These are phyloP conservation scores for Bipolaris zeicola DNA, from an alignment of 2,329 filamentous ascomycete genomes.

Conservation along the genomic window DNA sequence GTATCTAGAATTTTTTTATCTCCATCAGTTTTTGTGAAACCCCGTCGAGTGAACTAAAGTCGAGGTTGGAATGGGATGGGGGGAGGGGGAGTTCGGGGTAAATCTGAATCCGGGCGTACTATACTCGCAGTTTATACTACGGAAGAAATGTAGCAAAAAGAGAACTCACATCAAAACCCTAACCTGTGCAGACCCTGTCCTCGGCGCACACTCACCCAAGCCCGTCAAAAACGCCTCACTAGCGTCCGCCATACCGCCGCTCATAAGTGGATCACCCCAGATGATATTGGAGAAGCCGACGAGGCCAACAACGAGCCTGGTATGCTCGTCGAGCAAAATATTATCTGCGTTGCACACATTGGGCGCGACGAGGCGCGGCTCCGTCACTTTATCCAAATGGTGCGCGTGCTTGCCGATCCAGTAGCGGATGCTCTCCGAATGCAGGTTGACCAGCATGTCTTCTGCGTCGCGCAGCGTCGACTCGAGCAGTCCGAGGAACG, in stretches of 20 bases:
- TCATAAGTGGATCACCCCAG: slow-evolving; percentile 63
- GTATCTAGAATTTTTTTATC: slow-evolving; percentile 44
- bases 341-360: slow-evolving; percentile 57
- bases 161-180: slow-evolving; percentile 52
- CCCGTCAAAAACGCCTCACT: slow-evolving; percentile 52
- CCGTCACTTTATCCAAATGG: slow-evolving; percentile 57
- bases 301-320: slow-evolving; percentile 56
- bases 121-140: neutral
- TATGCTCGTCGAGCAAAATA: slow-evolving; percentile 57
- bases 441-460: slow-evolving; percentile 62
- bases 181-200: slow-evolving; percentile 38
- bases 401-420: slow-evolving; percentile 53
- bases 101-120: too few species aligned
- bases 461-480: slow-evolving; percentile 62
- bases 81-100: too few species aligned
- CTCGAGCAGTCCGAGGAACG: slow-evolving; percentile 60
- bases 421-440: slow-evolving; percentile 61
- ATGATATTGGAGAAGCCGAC: slow-evolving; percentile 60
- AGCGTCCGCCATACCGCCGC: slow-evolving; percentile 51
- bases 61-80: too few species aligned
- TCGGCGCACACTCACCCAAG: slow-evolving; percentile 47
- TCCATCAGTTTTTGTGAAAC: too few species aligned
- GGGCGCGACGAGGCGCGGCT: slow-evolving; percentile 59
- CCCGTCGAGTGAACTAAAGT: too few species aligned
- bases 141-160: neutral